phyloP scores from a whole-genome alignment of 208 protist genomes.

The Naegleria fowleri region DNA sequence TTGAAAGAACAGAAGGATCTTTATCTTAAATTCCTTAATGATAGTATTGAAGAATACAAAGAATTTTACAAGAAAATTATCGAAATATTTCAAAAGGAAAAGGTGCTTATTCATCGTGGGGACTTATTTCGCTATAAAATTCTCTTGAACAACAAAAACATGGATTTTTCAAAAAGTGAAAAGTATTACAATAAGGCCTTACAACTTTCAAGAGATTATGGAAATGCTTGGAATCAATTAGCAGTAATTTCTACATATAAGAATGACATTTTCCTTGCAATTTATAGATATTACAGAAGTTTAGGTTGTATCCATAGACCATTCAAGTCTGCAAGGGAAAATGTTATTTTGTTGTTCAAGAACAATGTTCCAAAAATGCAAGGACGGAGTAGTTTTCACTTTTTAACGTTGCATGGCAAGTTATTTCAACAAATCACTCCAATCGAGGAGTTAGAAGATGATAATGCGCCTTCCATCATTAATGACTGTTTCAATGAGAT shows the following conservation, averaged over 20 bases:
- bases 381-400: background rate
- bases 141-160: background rate
- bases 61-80: background rate
- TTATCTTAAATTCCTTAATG: background rate
- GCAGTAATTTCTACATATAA: slow-evolving; percentile 24
- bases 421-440: background rate
- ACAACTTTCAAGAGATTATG: background rate
- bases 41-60: background rate
- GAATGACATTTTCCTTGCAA: background rate
- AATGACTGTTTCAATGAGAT: background rate
- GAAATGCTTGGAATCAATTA: slow-evolving; percentile 31
- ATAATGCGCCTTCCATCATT: background rate
- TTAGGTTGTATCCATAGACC: background rate
- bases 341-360: background rate
- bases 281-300: slow-evolving; percentile 29
- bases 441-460: background rate
- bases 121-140: background rate
- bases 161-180: background rate
- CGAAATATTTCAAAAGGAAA: background rate
- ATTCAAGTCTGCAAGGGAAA: background rate
- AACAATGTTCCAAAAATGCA: background rate
- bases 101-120: background rate
- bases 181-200: slow-evolving; percentile 14
- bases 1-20: background rate
- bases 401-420: background rate